Evolutionary conservation across 768 basidiomycete genomes (phyloP).

Genomic region (Kwoniella newhampshirensis): DNA sequence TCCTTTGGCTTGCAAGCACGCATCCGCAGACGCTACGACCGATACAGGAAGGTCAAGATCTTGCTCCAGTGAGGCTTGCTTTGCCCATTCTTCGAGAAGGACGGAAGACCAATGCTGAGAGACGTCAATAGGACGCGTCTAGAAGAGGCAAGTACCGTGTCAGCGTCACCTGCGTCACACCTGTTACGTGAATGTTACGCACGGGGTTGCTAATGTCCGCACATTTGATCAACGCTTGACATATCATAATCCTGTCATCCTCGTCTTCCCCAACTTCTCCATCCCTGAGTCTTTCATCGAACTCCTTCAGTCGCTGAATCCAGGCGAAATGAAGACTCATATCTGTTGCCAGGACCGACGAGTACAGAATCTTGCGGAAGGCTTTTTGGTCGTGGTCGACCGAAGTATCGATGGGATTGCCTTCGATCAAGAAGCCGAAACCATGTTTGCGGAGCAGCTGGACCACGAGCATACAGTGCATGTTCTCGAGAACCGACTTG

Average conservation of each 20-base stretch:
- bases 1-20: conserved; percentile 67
- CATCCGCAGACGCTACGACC: conserved; percentile 60
- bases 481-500: conserved; percentile 80
- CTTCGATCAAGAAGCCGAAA: conserved; percentile 58
- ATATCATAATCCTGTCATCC: conserved; percentile 67
- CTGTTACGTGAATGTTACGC: conserved; percentile 51
- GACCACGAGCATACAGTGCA: conserved; percentile 81
- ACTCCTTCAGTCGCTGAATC: conserved; percentile 64
- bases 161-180: not conserved
- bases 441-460: conserved; percentile 78
- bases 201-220: conserved; percentile 99
- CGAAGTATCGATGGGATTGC: conserved; percentile 25
- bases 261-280: conserved; percentile 28
- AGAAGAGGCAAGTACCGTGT: conserved; percentile 16
- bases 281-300: conserved; percentile 54
- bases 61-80: conserved; percentile 82
- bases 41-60: conserved; percentile 70
- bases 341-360: conserved; percentile 87
- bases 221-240: conserved; percentile 91
- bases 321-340: conserved; percentile 88
- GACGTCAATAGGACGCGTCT: conserved; percentile 91
- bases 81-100: conserved; percentile 83
- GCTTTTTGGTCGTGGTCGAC: conserved; percentile 42
- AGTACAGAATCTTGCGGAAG: conserved; percentile 73
- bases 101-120: conserved; percentile 90